These are phyloP conservation scores for Mrakia hoshinonis DNA, from an alignment of 768 basidiomycete species.

Conservation along the genomic window DNA sequence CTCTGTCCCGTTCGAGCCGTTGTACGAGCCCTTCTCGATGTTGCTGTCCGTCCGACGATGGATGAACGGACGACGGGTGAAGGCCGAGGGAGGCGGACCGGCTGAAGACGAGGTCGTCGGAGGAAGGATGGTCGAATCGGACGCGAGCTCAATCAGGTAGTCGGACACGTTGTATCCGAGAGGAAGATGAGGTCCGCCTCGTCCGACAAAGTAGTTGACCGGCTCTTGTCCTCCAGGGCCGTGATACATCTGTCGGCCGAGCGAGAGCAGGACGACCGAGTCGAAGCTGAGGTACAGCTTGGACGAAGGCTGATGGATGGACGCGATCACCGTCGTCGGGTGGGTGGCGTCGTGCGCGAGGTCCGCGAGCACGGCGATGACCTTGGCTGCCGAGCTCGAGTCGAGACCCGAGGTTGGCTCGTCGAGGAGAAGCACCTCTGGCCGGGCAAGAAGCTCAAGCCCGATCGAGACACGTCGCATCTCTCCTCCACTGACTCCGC, in stretches of 20 bases:
- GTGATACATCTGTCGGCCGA: slow-evolving; percentile 67
- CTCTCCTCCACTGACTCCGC: slow-evolving; percentile 87
- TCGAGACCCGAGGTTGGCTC: slow-evolving; percentile 67
- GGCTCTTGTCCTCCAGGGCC: slow-evolving; percentile 68
- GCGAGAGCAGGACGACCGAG: slow-evolving; percentile 64
- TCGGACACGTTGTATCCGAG: slow-evolving; percentile 88
- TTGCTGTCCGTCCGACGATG: slow-evolving; percentile 6
- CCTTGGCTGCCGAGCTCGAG: slow-evolving; percentile 72
- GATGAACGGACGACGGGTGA: background rate
- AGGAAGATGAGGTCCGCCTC: slow-evolving; percentile 50
- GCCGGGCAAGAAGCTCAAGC: slow-evolving; percentile 72
- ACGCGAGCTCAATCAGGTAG: slow-evolving; percentile 80
- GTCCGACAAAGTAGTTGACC: slow-evolving; percentile 54
- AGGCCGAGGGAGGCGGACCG: background rate
- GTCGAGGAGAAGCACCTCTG: slow-evolving; percentile 76
- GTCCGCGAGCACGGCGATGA: slow-evolving; percentile 64
- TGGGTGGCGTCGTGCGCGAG: slow-evolving; percentile 62
- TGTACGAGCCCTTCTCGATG: slow-evolving; percentile 5
- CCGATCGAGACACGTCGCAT: slow-evolving; percentile 85
- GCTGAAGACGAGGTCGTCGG: background rate
- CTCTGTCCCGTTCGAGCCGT: background rate
- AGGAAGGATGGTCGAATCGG: slow-evolving; percentile 36
- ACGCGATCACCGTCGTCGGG: slow-evolving; percentile 74
- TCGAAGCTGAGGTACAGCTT: slow-evolving; percentile 80
- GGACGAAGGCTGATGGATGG: slow-evolving; percentile 81